Conservation (phyloP, 129 eudicot genomes). For the Pulicaria dysenterica region DNA sequence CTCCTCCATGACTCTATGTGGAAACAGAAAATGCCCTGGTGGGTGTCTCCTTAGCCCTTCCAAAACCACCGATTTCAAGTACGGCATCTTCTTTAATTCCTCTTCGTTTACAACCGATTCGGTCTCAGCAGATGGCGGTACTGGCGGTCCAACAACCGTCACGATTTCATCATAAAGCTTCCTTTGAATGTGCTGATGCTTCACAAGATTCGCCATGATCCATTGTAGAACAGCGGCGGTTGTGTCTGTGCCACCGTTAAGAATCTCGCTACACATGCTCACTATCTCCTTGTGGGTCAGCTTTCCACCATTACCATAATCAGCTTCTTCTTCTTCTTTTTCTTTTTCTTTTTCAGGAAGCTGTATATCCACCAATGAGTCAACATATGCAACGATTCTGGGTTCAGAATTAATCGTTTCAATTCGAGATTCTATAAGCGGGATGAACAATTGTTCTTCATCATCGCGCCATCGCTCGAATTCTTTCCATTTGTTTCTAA, state of each 20-base stretch:
- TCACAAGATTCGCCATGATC: constrained; percentile 75
- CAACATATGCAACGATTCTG: constrained; percentile 56
- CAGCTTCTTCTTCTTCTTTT: constrained; percentile 28
- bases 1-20: constrained; percentile 46
- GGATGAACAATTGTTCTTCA: constrained; percentile 12
- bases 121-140: not conserved
- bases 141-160: constrained; percentile 37
- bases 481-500: constrained; percentile 28
- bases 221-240: constrained; percentile 64
- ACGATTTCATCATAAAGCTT: constrained; percentile 62
- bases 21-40: constrained; percentile 54
- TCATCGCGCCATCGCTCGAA: not conserved
- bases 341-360: constrained; percentile 41
- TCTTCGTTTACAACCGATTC: constrained; percentile 40
- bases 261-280: constrained; percentile 52
- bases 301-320: constrained; percentile 23
- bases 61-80: constrained; percentile 56
- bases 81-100: constrained; percentile 52
- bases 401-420: not conserved
- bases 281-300: constrained; percentile 51
- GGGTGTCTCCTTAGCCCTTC: constrained; percentile 64
- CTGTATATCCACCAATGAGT: constrained; percentile 41
- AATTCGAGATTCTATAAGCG: constrained; percentile 16
- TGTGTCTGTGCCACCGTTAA: constrained; percentile 61
- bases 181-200: constrained; percentile 52